Percentiles rank a stretch among this genome's conserved stretches.
These are phyloP conservation scores for Sutorius australiensis DNA, from an alignment of 768 basidiomycete species.

Conservation along the genomic window DNA sequence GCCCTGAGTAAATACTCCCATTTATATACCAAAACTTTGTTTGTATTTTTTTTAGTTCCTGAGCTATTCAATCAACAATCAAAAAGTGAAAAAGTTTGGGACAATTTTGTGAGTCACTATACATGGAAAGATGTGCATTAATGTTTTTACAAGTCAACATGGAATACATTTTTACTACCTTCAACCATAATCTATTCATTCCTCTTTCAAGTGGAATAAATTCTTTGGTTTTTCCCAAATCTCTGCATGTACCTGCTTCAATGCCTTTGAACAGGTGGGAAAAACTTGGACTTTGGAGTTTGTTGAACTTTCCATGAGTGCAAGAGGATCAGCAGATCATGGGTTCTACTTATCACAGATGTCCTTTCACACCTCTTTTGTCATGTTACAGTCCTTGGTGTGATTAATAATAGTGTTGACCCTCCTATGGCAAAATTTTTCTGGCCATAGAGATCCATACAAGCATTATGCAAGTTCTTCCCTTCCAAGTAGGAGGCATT, in stretches of 20 bases:
- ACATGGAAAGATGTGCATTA: neutral
- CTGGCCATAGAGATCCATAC: neutral
- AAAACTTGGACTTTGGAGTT: neutral
- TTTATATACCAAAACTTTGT: no score
- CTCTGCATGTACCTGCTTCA: neutral
- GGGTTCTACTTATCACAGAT: neutral
- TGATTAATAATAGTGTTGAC: no score
- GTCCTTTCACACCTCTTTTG: neutral
- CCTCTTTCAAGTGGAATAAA: slow-evolving; percentile 7
- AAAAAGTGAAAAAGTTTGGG: no score
- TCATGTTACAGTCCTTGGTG: neutral
- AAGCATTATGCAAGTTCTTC: neutral
- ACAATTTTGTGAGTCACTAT: no score
- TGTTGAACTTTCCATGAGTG: neutral
- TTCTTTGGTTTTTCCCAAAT: slow-evolving; percentile 4
- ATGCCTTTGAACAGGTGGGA: neutral
- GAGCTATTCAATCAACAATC: no score
- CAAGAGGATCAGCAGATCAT: slow-evolving; percentile 5
- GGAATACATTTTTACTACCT: neutral
- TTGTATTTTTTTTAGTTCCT: no score
- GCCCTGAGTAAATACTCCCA: no score
- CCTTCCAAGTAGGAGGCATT: slow-evolving; percentile 14
- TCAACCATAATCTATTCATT: neutral
- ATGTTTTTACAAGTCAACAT: neutral
- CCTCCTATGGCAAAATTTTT: neutral